Evolutionary conservation across 2,329 filamentous ascomycete genomes (phyloP).

Genomic region (Diaporthe australafricana): DNA sequence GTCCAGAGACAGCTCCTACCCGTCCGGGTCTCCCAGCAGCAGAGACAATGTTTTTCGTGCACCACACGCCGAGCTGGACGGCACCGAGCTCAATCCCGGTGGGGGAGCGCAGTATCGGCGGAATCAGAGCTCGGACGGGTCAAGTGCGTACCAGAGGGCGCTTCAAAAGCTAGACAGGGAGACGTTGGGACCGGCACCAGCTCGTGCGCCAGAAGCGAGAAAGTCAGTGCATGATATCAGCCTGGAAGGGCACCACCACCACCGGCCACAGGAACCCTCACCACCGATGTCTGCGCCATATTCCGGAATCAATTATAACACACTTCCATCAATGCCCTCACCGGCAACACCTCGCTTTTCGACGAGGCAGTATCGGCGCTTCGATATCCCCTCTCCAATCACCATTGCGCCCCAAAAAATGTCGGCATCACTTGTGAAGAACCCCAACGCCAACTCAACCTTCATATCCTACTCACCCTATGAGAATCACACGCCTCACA

Average conservation of each 20-base stretch:
- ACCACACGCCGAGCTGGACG: slow-evolving; percentile 62
- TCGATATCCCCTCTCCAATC: slow-evolving; percentile 58
- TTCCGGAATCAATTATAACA: slow-evolving; percentile 52
- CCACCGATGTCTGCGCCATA: slow-evolving; percentile 49
- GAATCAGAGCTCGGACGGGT: slow-evolving; percentile 51
- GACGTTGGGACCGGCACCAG: slow-evolving; percentile 61
- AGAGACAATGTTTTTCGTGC: slow-evolving; percentile 63
- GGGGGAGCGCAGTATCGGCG: slow-evolving; percentile 51
- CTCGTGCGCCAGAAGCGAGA: slow-evolving; percentile 56
- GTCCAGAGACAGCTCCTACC: slow-evolving; percentile 46
- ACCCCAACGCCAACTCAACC: slow-evolving; percentile 43
- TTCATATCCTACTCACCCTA: slow-evolving; percentile 31
- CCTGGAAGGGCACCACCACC: slow-evolving; percentile 43
- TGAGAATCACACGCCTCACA: slow-evolving; percentile 29
- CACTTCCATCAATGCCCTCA: slow-evolving; percentile 58
- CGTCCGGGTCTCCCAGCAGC: slow-evolving; percentile 42
- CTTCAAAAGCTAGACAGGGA: slow-evolving; percentile 63
- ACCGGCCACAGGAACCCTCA: slow-evolving; percentile 47
- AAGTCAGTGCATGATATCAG: slow-evolving; percentile 51
- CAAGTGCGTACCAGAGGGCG: slow-evolving; percentile 63
- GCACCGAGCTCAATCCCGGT: slow-evolving; percentile 45
- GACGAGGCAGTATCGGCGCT: slow-evolving; percentile 54
- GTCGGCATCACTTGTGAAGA: slow-evolving; percentile 43
- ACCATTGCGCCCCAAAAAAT: slow-evolving; percentile 48
- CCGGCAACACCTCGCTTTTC: slow-evolving; percentile 58